Conservation (phyloP, 164 flowering plant genomes). For the Chimonanthus salicifolius region DNA sequence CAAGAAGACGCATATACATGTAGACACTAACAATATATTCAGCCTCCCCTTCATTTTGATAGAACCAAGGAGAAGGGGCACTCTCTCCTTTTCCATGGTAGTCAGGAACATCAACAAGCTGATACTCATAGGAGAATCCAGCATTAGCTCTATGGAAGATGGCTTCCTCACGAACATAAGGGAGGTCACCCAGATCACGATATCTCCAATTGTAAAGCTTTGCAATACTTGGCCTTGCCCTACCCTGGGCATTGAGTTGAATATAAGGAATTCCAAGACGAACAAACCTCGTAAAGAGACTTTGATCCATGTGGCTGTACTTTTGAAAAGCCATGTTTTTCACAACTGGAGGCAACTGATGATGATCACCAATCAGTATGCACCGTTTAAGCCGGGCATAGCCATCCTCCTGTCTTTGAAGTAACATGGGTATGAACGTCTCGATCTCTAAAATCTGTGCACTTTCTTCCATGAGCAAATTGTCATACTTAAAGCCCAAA, state of each 20-base stretch:
- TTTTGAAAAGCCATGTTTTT: conserved; percentile 99
- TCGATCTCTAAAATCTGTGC: conserved; percentile 97
- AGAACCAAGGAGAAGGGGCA: conserved; percentile 99
- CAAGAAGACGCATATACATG: conserved; percentile 88
- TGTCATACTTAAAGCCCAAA: conserved; percentile 91
- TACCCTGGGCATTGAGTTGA: conserved; percentile 98
- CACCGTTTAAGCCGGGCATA: conserved; percentile 94
- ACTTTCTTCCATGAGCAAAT: conserved; percentile 98
- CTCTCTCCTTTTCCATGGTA: conserved; percentile 81
- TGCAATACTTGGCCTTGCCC: conserved; percentile 95
- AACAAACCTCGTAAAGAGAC: conserved; percentile 94
- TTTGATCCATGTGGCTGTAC: conserved; percentile 99
- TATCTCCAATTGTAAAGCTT: conserved; percentile 95
- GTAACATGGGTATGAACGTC: conserved; percentile 96
- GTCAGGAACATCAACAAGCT: conserved; percentile 91
- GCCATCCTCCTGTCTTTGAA: conserved; percentile 98
- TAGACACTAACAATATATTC: conserved; percentile 93
- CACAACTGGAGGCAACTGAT: conserved; percentile 98
- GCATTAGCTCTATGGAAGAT: conserved; percentile 82
- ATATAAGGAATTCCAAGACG: conserved; percentile 93
- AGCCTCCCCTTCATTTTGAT: conserved; percentile 98
- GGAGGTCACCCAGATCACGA: conserved; percentile 90
- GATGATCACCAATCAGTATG: conserved; percentile 98
- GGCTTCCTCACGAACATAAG: conserved; percentile 54
- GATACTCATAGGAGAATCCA: conserved; percentile 91